Percentiles rank a stretch among this genome's conserved stretches.
phyloP scores from a whole-genome alignment of 2,329 filamentous ascomycete genomes.

The Aspergillus sp. region DNA sequence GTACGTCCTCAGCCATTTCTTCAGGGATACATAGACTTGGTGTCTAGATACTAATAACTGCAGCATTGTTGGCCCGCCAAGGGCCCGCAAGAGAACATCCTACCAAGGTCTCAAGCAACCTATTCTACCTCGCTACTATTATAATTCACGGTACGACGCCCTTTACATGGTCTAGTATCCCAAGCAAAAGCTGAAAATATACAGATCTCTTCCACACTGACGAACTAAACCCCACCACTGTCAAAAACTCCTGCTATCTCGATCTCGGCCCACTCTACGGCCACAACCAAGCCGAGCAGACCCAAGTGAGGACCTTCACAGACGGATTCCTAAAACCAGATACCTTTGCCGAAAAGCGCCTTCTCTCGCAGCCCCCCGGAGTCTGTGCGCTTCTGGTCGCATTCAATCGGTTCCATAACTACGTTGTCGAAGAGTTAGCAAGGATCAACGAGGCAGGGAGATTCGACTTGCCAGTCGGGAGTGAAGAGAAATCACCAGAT shows the following conservation, averaged over 20 bases:
- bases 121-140: slow-evolving; percentile 73
- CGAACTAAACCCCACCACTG: slow-evolving; percentile 61
- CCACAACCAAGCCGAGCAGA: slow-evolving; percentile 62
- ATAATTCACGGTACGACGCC: slow-evolving; percentile 55
- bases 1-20: slow-evolving; percentile 60
- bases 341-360: slow-evolving; percentile 65
- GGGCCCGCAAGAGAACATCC: slow-evolving; percentile 56
- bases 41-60: slow-evolving; percentile 4
- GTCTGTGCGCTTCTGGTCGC: slow-evolving; percentile 66
- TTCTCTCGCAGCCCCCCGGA: slow-evolving; percentile 66
- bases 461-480: slow-evolving; percentile 56
- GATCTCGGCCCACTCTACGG: slow-evolving; percentile 74
- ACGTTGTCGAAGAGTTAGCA: slow-evolving; percentile 61
- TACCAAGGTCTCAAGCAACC: slow-evolving; percentile 68
- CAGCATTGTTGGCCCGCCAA: slow-evolving; percentile 9
- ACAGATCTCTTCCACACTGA: slow-evolving; percentile 65
- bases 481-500: slow-evolving; percentile 32
- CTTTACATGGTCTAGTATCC: slow-evolving; percentile 21
- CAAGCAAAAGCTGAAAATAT: background rate
- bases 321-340: slow-evolving; percentile 70
- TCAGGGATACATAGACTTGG: slow-evolving; percentile 37
- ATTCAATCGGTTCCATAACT: slow-evolving; percentile 71
- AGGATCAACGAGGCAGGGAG: slow-evolving; percentile 66
- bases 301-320: slow-evolving; percentile 61
- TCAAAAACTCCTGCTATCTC: slow-evolving; percentile 70